Conservation (phyloP, 2,329 filamentous ascomycete species). For the Penicillium palitans region DNA sequence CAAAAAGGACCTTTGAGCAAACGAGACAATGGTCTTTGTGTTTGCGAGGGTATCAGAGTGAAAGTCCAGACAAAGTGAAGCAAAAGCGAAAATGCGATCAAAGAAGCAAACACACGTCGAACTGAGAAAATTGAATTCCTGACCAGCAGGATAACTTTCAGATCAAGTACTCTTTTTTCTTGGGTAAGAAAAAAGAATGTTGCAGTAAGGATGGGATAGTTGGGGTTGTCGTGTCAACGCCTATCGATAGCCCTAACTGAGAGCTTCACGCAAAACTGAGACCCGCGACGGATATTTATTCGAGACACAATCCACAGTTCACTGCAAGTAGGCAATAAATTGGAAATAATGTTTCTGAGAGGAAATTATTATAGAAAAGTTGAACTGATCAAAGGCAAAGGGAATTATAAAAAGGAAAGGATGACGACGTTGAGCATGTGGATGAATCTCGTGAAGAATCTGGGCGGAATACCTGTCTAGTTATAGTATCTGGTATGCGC, state of each 20-base stretch:
- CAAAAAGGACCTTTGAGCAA: not conserved
- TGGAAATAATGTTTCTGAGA: constrained; percentile 6
- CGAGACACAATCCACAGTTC: constrained; percentile 24
- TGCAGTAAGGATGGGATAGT: constrained; percentile 37
- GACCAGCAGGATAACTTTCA: constrained; percentile 31
- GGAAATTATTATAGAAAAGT: constrained; percentile 14
- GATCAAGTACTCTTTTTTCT: constrained; percentile 17
- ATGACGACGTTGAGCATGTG: constrained; percentile 33
- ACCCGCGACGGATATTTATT: constrained; percentile 23
- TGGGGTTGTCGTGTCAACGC: constrained; percentile 42
- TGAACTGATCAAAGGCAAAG: constrained; percentile 6
- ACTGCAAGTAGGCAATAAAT: constrained; percentile 19
- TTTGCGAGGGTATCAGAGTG: constrained; percentile 1
- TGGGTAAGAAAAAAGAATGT: constrained; percentile 28
- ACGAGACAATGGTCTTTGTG: constrained; percentile 4
- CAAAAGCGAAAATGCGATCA: not conserved
- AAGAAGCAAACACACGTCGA: not conserved
- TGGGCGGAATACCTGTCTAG: constrained; percentile 27
- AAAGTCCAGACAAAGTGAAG: constrained; percentile 3
- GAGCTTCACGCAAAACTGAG: constrained; percentile 14
- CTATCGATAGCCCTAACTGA: constrained; percentile 34
- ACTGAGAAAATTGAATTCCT: constrained; percentile 18
- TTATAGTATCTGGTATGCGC: constrained; percentile 32
- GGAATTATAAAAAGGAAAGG: constrained; percentile 17
- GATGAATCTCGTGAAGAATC: constrained; percentile 38